Conservation (phyloP, 2,329 filamentous ascomycete genomes). For the Diatrype stigma region DNA sequence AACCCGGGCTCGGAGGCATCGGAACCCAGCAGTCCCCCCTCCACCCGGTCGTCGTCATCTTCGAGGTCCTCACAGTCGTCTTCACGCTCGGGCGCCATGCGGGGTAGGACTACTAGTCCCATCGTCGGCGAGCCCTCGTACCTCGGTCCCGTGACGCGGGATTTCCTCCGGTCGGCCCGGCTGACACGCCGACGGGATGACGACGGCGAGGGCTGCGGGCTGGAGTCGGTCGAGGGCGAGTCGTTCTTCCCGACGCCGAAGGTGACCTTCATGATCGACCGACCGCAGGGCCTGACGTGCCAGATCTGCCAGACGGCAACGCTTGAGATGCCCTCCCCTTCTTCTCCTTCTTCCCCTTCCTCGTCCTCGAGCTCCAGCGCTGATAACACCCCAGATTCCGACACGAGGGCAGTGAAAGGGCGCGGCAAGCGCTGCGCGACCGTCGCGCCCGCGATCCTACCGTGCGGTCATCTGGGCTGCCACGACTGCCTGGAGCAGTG, state of each 20-base stretch:
- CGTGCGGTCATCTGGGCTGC: conserved; percentile 33
- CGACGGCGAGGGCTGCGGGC: too few species aligned
- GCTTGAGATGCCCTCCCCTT: conserved; percentile 9
- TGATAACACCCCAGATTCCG: too few species aligned
- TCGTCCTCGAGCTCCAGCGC: too few species aligned
- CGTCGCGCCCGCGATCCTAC: conserved; percentile 24
- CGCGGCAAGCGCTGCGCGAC: not conserved
- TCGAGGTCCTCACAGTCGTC: not conserved
- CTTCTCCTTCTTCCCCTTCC: too few species aligned
- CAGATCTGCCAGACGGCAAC: conserved; percentile 18
- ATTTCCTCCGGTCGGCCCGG: conserved; percentile 2
- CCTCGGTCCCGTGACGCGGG: not conserved
- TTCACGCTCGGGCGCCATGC: too few species aligned
- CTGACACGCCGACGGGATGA: conserved; percentile 15
- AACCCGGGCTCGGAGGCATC: too few species aligned
- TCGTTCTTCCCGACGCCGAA: conserved; percentile 21
- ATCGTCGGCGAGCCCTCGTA: not conserved
- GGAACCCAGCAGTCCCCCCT: too few species aligned
- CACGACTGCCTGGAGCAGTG: conserved; percentile 24
- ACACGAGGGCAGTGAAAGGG: not conserved
- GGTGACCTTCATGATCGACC: conserved; percentile 23
- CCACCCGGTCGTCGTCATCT: not conserved
- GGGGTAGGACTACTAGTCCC: too few species aligned
- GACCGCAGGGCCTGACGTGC: conserved; percentile 16
- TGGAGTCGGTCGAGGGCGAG: conserved; percentile 6